Evolutionary conservation across 768 basidiomycete species (phyloP).

Genomic region (Collybia nuda): DNA sequence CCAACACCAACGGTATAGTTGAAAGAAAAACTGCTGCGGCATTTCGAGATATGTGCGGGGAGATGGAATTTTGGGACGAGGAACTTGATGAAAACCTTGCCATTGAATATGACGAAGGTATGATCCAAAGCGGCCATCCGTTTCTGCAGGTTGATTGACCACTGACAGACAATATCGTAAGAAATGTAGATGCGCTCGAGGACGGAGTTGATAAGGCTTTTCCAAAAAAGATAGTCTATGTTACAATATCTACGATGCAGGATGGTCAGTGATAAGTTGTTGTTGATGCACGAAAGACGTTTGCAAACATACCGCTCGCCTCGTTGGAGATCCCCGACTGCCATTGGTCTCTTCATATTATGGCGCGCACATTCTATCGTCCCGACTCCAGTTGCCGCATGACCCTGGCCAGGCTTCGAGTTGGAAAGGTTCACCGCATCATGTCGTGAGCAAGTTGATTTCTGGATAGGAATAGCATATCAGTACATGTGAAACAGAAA

Average conservation of each 20-base stretch:
- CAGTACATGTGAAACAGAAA: not conserved
- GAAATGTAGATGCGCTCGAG: conserved; percentile 9
- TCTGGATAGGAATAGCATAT: conserved; percentile 11
- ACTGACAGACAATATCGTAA: conserved; percentile 21
- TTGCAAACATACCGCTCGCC: conserved; percentile 26
- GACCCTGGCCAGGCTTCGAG: conserved; percentile 12
- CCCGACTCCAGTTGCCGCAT: conserved; percentile 25
- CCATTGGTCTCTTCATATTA: conserved; percentile 23
- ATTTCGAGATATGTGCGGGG: not conserved
- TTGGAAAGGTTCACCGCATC: conserved; percentile 23
- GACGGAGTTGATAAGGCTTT: conserved; percentile 4
- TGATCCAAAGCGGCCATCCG: conserved; percentile 1
- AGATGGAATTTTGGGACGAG: conserved; percentile 1
- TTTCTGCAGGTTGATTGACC: conserved; percentile 5
- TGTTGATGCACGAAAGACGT: not conserved
- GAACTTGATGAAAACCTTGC: not conserved
- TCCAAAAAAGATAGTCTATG: conserved; percentile 20
- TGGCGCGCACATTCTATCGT: conserved; percentile 27
- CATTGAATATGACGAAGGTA: not conserved
- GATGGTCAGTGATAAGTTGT: not conserved
- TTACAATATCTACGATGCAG: conserved; percentile 24
- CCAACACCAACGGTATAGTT: conserved; percentile 1
- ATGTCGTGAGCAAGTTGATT: conserved; percentile 24
- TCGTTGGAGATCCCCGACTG: conserved; percentile 26
- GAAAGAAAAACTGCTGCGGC: not conserved